phyloP scores from a whole-genome alignment of 805 yeast species.

The Maudiozyma saulgeensis region DNA sequence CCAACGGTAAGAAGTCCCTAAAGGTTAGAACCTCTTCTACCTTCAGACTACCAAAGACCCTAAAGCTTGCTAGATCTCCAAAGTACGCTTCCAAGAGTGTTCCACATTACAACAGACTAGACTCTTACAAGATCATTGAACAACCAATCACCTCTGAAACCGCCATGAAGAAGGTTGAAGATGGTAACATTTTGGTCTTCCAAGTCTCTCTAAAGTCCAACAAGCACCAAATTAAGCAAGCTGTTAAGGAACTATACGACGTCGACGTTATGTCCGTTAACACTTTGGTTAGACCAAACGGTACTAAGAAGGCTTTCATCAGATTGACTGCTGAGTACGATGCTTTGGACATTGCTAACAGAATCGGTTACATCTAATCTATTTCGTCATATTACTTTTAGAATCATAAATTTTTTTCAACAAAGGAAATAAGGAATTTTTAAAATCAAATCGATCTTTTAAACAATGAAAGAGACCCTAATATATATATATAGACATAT shows the following conservation, averaged over 20 bases:
- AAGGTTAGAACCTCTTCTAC: constrained; percentile 93
- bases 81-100: constrained; percentile 91
- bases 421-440: neutral
- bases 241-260: constrained; percentile 96
- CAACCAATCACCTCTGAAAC: constrained; percentile 96
- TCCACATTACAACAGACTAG: constrained; percentile 95
- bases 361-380: constrained; percentile 93
- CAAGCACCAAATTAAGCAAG: constrained; percentile 97
- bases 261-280: constrained; percentile 90
- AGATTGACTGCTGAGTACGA: constrained; percentile 98
- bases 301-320: constrained; percentile 99
- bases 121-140: constrained; percentile 88
- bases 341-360: constrained; percentile 99
- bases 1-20: constrained; percentile 78
- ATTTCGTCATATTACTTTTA: neutral
- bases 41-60: constrained; percentile 96
- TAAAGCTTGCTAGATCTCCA: constrained; percentile 88
- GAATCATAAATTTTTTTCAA: neutral
- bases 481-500: neutral
- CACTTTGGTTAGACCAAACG: constrained; percentile 98
- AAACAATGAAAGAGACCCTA: too few relatives aligned
- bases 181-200: constrained; percentile 98
- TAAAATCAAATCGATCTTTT: too few relatives aligned
- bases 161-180: constrained; percentile 99
- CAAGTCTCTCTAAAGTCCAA: constrained; percentile 94